phyloP scores from a whole-genome alignment of 1,284 basidiomycete species.

The Serendipita sp. region DNA sequence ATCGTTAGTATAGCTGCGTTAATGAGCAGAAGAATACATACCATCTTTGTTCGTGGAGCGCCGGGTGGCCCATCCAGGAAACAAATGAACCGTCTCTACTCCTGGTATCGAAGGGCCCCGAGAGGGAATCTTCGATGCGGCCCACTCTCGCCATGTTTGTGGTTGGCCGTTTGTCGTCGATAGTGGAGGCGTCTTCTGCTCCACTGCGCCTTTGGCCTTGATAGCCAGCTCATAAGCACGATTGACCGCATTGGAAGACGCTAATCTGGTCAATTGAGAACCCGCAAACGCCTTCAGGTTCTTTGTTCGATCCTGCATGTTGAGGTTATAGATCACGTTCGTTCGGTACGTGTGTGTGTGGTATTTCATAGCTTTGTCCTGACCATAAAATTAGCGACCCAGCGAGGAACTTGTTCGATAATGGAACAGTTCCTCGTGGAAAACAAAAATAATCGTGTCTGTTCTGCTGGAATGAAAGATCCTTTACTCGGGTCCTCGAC shows the following conservation, averaged over 20 bases:
- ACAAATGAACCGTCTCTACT: constrained; percentile 29
- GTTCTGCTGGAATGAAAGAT: too few relatives aligned
- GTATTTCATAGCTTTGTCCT: too few relatives aligned
- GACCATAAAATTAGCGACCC: too few relatives aligned
- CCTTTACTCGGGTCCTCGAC: too few relatives aligned
- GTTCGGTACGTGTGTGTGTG: too few relatives aligned
- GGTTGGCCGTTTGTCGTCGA: constrained; percentile 2
- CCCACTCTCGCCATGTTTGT: constrained; percentile 33
- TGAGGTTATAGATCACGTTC: too few relatives aligned
- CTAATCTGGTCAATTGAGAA: not conserved
- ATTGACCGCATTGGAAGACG: constrained; percentile 2
- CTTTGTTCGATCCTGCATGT: not conserved
- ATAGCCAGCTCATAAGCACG: not conserved
- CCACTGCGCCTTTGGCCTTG: not conserved
- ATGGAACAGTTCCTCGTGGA: not conserved
- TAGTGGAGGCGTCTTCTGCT: not conserved
- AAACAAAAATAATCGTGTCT: not conserved
- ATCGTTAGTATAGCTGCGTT: not conserved
- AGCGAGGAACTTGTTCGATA: too few relatives aligned
- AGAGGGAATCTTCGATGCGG: constrained; percentile 28
- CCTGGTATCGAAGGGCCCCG: constrained; percentile 16
- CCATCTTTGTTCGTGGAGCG: not conserved
- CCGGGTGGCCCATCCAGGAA: constrained; percentile 38
- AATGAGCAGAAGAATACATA: not conserved
- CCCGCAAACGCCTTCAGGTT: constrained; percentile 1